These are phyloP conservation scores for Pyrus communis DNA, from an alignment of 306 rosid genomes.

Conservation along the genomic window DNA sequence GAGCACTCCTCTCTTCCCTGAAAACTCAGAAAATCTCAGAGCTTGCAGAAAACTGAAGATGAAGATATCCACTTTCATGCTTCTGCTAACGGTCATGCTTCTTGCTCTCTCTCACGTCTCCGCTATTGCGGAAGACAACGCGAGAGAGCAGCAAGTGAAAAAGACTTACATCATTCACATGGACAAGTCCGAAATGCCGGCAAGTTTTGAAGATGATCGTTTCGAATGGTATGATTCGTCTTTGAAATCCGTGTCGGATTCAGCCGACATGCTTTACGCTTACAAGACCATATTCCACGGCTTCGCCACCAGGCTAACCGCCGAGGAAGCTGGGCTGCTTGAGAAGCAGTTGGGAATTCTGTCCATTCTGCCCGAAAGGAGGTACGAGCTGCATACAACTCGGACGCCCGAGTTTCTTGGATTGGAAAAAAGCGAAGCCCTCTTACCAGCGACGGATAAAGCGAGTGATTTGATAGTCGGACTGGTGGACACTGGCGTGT, in stretches of 20 bases:
- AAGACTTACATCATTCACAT: slow-evolving; percentile 70
- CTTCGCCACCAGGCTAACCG: slow-evolving; percentile 73
- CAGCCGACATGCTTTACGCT: slow-evolving; percentile 70
- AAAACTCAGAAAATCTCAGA: slow-evolving; percentile 5
- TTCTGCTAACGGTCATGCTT: slow-evolving; percentile 32
- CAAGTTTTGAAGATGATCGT: slow-evolving; percentile 42
- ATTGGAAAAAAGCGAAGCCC: slow-evolving; percentile 21
- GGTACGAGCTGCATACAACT: slow-evolving; percentile 84
- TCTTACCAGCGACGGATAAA: slow-evolving; percentile 15
- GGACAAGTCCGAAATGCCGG: slow-evolving; percentile 76
- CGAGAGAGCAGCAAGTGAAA: slow-evolving; percentile 28
- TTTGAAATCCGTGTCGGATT: slow-evolving; percentile 53
- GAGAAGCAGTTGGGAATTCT: slow-evolving; percentile 56
- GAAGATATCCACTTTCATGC: slow-evolving; percentile 24
- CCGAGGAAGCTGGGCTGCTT: slow-evolving; percentile 55
- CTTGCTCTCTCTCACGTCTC: slow-evolving; percentile 20
- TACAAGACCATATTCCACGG: slow-evolving; percentile 69
- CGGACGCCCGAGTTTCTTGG: slow-evolving; percentile 87
- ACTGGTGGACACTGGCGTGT: slow-evolving; percentile 77
- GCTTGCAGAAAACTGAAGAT: background rate
- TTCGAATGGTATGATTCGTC: slow-evolving; percentile 69
- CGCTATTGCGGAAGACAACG: slow-evolving; percentile 31
- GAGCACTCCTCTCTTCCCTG: background rate
- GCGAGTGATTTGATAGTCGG: slow-evolving; percentile 59
- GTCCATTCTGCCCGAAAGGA: slow-evolving; percentile 49